Evolutionary conservation across 2,329 filamentous ascomycete species (phyloP).

Genomic region (Aspergillus sp.): DNA sequence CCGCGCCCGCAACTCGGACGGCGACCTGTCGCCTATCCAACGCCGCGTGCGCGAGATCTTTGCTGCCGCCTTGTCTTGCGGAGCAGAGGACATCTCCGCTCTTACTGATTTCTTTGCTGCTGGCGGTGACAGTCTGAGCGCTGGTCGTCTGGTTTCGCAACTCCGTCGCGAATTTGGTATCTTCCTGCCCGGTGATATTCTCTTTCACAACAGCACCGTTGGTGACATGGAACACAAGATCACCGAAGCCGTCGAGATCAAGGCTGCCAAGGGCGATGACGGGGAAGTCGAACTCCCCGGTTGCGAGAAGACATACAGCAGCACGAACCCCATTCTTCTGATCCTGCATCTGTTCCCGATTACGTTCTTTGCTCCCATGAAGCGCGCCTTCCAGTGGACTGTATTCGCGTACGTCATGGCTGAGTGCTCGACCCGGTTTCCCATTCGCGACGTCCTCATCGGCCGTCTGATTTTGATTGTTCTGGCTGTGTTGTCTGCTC

Average conservation of each 20-base stretch:
- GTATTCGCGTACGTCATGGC: conserved; percentile 45
- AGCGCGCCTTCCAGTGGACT: conserved; percentile 48
- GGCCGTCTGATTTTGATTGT: conserved; percentile 47
- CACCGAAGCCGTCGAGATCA: neutral
- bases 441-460: conserved; percentile 33
- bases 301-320: conserved; percentile 33
- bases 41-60: conserved; percentile 41
- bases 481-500: conserved; percentile 40
- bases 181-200: conserved; percentile 45
- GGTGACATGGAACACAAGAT: conserved; percentile 22
- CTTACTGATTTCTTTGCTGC: conserved; percentile 48
- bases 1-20: neutral
- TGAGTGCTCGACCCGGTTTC: conserved; percentile 23
- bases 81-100: conserved; percentile 32
- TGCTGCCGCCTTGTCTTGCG: conserved; percentile 39
- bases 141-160: conserved; percentile 46
- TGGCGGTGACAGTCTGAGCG: conserved; percentile 50
- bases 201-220: conserved; percentile 47
- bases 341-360: conserved; percentile 48
- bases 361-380: conserved; percentile 45
- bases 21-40: conserved; percentile 22
- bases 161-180: conserved; percentile 46
- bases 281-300: conserved; percentile 25
- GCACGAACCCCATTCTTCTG: conserved; percentile 45
- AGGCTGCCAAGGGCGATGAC: neutral